Conservation (phyloP, 2,329 filamentous ascomycete species). For the Cadophora sp. region DNA sequence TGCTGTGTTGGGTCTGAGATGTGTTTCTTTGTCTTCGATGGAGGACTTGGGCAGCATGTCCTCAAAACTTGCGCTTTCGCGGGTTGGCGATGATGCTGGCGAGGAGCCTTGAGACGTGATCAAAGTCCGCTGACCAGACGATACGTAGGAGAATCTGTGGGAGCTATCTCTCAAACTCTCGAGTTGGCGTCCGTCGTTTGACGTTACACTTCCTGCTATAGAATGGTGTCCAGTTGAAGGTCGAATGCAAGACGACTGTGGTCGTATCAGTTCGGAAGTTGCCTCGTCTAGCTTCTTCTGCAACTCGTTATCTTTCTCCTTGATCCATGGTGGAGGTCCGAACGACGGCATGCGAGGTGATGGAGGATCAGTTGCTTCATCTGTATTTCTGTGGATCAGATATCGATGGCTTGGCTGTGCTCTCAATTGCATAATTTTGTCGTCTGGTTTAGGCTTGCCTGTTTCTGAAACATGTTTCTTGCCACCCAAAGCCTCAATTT, state of each 20-base stretch:
- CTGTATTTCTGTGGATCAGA: constrained; percentile 37
- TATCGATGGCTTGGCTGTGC: constrained; percentile 41
- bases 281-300: constrained; percentile 31
- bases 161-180: constrained; percentile 63
- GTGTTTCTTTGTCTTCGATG: constrained; percentile 30
- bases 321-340: constrained; percentile 32
- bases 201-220: constrained; percentile 62
- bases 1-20: constrained; percentile 39
- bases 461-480: constrained; percentile 68
- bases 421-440: constrained; percentile 42
- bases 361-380: constrained; percentile 33
- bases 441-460: constrained; percentile 56
- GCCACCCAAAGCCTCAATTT: constrained; percentile 74
- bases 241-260: constrained; percentile 23
- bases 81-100: constrained; percentile 61
- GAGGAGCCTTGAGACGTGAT: constrained; percentile 66
- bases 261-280: constrained; percentile 24
- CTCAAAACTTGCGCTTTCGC: constrained; percentile 54
- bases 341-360: constrained; percentile 34
- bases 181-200: constrained; percentile 64
- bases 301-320: constrained; percentile 31
- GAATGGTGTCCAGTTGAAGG: constrained; percentile 58
- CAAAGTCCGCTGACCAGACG: constrained; percentile 65
- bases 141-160: constrained; percentile 65
- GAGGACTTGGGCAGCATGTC: constrained; percentile 31